A percentile compares a stretch with the other conserved stretches of the same genome.
These are phyloP conservation scores for Athelia sp. DNA, from an alignment of 1,284 basidiomycete genomes.

Conservation along the genomic window DNA sequence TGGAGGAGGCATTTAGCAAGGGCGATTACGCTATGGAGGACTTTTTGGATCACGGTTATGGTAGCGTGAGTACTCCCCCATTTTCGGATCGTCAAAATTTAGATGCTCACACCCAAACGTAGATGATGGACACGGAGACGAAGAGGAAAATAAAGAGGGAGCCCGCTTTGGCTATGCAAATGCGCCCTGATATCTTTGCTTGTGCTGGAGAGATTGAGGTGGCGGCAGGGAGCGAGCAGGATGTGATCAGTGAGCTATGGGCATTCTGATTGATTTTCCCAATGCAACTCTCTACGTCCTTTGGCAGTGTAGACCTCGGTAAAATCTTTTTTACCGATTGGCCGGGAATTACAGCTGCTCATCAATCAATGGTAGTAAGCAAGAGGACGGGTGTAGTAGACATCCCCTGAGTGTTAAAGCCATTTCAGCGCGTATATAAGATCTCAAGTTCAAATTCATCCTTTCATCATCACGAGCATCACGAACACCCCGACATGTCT, in stretches of 20 bases:
- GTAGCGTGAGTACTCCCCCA: constrained; percentile 61
- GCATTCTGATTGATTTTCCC: constrained; percentile 31
- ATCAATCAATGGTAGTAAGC: too few relatives aligned
- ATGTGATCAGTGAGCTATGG: constrained; percentile 37
- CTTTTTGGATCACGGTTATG: constrained; percentile 95
- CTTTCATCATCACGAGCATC: too few relatives aligned
- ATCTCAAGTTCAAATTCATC: too few relatives aligned
- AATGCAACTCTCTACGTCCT: too few relatives aligned
- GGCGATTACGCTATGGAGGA: constrained; percentile 90
- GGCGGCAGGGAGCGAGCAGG: constrained; percentile 13
- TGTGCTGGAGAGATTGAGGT: constrained; percentile 8
- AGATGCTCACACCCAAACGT: background rate
- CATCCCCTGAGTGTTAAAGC: too few relatives aligned
- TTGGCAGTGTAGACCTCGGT: too few relatives aligned
- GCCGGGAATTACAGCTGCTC: too few relatives aligned
- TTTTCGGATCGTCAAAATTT: constrained; percentile 1
- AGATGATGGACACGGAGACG: constrained; percentile 80
- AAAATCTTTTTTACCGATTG: too few relatives aligned
- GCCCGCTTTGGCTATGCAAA: constrained; percentile 57
- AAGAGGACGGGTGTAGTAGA: too few relatives aligned
- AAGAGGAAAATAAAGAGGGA: constrained; percentile 79
- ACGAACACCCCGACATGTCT: too few relatives aligned
- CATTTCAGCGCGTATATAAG: too few relatives aligned
- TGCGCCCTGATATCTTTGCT: constrained; percentile 27
- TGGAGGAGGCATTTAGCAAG: constrained; percentile 91